phyloP scores from a whole-genome alignment of 306 rosid genomes.

The Cicer cuneatum region DNA sequence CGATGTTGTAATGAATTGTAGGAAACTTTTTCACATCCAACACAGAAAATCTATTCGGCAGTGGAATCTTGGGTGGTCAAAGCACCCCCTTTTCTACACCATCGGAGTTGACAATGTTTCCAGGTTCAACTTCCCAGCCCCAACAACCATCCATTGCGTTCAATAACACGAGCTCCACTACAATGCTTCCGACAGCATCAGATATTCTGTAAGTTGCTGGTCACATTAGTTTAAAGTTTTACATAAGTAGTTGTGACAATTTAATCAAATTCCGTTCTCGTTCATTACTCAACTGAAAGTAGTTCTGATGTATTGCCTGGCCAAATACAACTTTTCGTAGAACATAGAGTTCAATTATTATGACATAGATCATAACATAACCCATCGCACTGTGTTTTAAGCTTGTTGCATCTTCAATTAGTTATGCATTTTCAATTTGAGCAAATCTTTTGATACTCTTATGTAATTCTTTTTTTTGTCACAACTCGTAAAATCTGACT shows the following conservation, averaged over 20 bases:
- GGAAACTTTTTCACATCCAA: conserved; percentile 53
- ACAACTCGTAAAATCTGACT: not conserved
- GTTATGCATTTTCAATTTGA: conserved; percentile 25
- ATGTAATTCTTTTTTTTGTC: not conserved
- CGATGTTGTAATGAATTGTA: conserved; percentile 46
- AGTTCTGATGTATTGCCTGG: conserved; percentile 10
- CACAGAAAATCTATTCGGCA: conserved; percentile 44
- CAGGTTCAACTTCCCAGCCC: conserved; percentile 43
- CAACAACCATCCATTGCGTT: conserved; percentile 38
- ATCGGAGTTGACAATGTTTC: conserved; percentile 43
- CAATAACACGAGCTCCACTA: conserved; percentile 43
- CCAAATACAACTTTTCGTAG: conserved; percentile 1
- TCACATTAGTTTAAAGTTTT: conserved; percentile 23
- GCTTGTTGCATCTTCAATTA: conserved; percentile 23
- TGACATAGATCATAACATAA: not conserved
- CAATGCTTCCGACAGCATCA: conserved; percentile 47
- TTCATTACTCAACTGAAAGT: conserved; percentile 33
- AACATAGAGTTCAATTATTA: conserved; percentile 26
- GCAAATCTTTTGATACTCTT: conserved; percentile 14
- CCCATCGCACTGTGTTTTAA: not conserved
- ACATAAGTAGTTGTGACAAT: conserved; percentile 25
- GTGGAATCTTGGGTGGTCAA: conserved; percentile 48
- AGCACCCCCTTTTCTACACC: conserved; percentile 48
- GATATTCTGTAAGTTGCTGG: conserved; percentile 63
- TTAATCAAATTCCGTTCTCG: conserved; percentile 30